Evolutionary conservation across 306 rosid genomes (phyloP), one percentile per base, ranked within the genome.

Genomic region (Cucumis hystrix): DNA sequence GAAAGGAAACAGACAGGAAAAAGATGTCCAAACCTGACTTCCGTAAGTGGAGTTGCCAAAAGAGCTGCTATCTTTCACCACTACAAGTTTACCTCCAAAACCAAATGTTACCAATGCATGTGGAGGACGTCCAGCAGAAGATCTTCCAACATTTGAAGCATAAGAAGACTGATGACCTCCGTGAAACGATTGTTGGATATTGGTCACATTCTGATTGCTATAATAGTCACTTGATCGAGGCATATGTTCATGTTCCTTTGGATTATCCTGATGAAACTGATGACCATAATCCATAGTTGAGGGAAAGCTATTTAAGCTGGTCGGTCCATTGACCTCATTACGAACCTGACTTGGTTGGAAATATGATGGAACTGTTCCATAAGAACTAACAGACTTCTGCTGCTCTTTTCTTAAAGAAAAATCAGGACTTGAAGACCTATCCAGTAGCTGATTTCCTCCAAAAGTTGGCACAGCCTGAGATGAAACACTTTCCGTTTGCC

Each of bases 41-140:
- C 90, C 94, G 78, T 79, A 86, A 3, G 88, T 82, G 61, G 91
- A 82, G 84, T 84, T 87, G 15, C 82, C 80, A 81, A 81, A 57
- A 33, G 74, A 71, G 83, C 86, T 85, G 64, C 78, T 81, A 79
- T 87, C 90, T 76, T 93, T 91, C 98, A 87, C 87, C 80, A 93
- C 69, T 39, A 93, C 64, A 83, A 93, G 98, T 81, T 91, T 93
- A 77, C 98, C 97, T n/a, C 98, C 98, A 84, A 93, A 93, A 23
- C 98, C 97, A 28, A 93, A 93, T 39, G 97, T 87, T 45, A 85
- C 98, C 23, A 93, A 76, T 47, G 97, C 89, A 86, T 91, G 98
- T 40, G 91, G 87, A 82, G 98, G 98, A 30, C 97, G 98, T 51
- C 96, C 96, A 61, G 88, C 96, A 4, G 94, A 90, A 72, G 98